Percentiles rank a stretch among this genome's conserved stretches.
Evolutionary conservation across 257 asterid species (phyloP).

Genomic region (Solanum bulbocastanum): DNA sequence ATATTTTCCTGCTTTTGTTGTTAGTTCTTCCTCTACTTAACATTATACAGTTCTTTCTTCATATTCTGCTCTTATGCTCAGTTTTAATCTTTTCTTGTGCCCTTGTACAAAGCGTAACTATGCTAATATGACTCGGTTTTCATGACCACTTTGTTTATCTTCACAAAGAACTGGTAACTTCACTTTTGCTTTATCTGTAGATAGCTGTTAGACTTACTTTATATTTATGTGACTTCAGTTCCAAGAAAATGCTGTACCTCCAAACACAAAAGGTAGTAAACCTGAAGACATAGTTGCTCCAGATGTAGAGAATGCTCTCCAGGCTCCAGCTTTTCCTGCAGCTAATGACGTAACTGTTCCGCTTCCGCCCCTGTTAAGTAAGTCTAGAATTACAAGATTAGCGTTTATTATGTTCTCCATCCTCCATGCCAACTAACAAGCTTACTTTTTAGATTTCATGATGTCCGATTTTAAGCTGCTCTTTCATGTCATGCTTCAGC

Average conservation of each 20-base stretch:
- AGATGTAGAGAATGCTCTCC: constrained; percentile 7
- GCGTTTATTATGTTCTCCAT: background rate
- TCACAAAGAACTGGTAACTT: background rate
- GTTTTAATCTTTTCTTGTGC: background rate
- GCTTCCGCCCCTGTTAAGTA: constrained; percentile 42
- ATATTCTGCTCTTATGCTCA: background rate
- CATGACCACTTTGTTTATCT: background rate
- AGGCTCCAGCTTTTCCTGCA: constrained; percentile 5
- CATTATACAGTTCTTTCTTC: background rate
- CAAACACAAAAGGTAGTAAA: constrained; percentile 10
- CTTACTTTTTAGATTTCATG: background rate
- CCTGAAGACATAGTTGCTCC: constrained; percentile 11
- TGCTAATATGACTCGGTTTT: background rate
- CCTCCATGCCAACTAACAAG: background rate
- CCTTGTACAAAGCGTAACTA: background rate
- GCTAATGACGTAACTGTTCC: constrained; percentile 31
- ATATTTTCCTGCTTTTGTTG: background rate
- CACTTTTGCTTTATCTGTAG: background rate
- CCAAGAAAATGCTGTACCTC: constrained; percentile 23
- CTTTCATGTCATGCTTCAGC: background rate
- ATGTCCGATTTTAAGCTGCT: background rate
- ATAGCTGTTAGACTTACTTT: background rate
- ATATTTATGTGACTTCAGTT: constrained; percentile 9
- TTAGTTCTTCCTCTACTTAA: background rate
- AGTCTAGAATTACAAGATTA: constrained; percentile 5